phyloP scores from a whole-genome alignment of 2,329 filamentous ascomycete species.

The Colletotrichum sidae region DNA sequence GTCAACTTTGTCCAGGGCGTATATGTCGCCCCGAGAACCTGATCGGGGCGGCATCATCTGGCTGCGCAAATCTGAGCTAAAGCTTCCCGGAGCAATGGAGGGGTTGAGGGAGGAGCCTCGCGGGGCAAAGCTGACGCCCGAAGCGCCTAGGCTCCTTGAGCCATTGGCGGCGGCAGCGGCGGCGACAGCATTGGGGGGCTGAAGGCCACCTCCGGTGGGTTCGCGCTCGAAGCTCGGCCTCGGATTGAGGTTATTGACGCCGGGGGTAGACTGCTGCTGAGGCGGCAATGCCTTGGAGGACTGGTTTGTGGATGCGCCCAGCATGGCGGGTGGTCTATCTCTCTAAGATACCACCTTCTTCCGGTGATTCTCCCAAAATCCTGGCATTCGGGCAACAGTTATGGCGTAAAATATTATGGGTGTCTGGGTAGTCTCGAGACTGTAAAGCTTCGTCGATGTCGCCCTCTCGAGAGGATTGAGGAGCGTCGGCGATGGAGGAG shows the following conservation, averaged over 20 bases:
- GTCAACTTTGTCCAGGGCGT: slow-evolving; percentile 68
- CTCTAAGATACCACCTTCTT: slow-evolving; percentile 39
- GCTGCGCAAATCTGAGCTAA: slow-evolving; percentile 87
- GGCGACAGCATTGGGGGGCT: slow-evolving; percentile 49
- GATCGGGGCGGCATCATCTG: slow-evolving; percentile 74
- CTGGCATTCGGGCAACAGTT: slow-evolving; percentile 38
- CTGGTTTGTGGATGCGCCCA: slow-evolving; percentile 65
- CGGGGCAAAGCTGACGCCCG: slow-evolving; percentile 71
- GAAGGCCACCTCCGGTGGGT: slow-evolving; percentile 55
- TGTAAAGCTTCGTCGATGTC: slow-evolving; percentile 8
- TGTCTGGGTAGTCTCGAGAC: background rate
- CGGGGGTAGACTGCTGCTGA: slow-evolving; percentile 51
- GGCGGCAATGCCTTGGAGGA: slow-evolving; percentile 63
- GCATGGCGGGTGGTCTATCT: slow-evolving; percentile 52
- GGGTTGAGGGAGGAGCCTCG: slow-evolving; percentile 78
- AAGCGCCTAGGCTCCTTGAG: slow-evolving; percentile 61
- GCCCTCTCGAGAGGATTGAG: slow-evolving; percentile 10
- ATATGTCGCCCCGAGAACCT: slow-evolving; percentile 66
- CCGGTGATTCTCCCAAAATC: slow-evolving; percentile 33
- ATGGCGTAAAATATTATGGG: background rate
- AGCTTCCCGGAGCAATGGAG: slow-evolving; percentile 82
- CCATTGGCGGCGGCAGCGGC: slow-evolving; percentile 38
- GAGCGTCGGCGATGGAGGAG: slow-evolving; percentile 13
- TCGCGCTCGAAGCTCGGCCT: slow-evolving; percentile 68
- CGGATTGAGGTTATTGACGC: slow-evolving; percentile 48